Percentiles rank a stretch among this genome's conserved stretches.
Evolutionary conservation across 257 asterid species (phyloP).

Genomic region (Linaria vulgaris): DNA sequence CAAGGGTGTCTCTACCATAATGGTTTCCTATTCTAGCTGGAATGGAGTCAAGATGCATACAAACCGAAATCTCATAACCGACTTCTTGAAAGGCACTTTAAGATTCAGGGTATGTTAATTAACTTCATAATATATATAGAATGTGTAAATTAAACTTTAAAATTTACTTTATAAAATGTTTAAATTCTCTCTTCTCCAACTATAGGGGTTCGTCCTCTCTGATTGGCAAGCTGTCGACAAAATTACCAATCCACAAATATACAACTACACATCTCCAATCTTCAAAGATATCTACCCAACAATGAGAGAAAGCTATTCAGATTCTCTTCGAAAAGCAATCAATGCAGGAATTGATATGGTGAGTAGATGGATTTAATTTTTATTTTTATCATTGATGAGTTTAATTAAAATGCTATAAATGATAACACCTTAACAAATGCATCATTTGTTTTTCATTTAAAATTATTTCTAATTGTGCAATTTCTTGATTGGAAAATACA

Average conservation of each 20-base stretch:
- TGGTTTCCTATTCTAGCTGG: slow-evolving; percentile 36
- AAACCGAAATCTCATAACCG: slow-evolving; percentile 24
- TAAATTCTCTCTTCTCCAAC: neutral
- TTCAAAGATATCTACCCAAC: slow-evolving; percentile 13
- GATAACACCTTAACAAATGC: too few relatives aligned
- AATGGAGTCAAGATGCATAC: slow-evolving; percentile 37
- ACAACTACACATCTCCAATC: slow-evolving; percentile 6
- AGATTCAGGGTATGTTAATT: slow-evolving; percentile 28
- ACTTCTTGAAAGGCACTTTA: slow-evolving; percentile 27
- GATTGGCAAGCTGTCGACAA: slow-evolving; percentile 31
- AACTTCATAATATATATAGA: too few relatives aligned
- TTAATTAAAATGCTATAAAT: too few relatives aligned
- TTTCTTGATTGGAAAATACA: neutral
- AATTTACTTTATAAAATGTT: too few relatives aligned
- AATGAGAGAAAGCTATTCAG: slow-evolving; percentile 5
- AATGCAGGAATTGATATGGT: slow-evolving; percentile 35
- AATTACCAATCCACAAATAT: slow-evolving; percentile 17
- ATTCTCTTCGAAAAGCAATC: slow-evolving; percentile 24
- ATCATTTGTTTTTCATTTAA: too few relatives aligned
- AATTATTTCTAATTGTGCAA: too few relatives aligned
- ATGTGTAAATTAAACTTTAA: too few relatives aligned
- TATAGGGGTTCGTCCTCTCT: slow-evolving; percentile 28
- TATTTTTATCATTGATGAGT: too few relatives aligned
- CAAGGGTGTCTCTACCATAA: slow-evolving; percentile 30
- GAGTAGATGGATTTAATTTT: too few relatives aligned